Evolutionary conservation across 140 eudicot genomes (phyloP).

Genomic region (Oenanthe javanica): DNA sequence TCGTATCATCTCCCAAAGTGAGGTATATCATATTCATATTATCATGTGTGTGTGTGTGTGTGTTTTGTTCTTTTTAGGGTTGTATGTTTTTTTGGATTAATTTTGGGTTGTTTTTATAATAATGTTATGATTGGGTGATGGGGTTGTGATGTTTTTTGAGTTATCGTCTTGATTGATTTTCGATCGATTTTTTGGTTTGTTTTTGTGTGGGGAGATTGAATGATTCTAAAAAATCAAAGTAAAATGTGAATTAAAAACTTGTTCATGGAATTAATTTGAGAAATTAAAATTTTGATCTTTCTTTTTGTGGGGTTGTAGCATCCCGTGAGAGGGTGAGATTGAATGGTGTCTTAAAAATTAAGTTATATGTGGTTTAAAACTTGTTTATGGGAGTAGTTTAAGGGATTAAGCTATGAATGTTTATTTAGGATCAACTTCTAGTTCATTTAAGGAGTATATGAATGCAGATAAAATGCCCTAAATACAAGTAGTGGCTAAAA

Average conservation of each 20-base stretch:
- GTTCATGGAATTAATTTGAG: not conserved
- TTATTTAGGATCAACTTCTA: not conserved
- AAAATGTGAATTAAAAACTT: not conserved
- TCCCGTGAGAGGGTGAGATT: too few relatives aligned
- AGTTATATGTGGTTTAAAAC: too few relatives aligned
- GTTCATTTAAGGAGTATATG: not conserved
- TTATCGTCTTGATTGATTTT: not conserved
- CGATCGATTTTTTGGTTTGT: not conserved
- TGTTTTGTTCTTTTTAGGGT: not conserved
- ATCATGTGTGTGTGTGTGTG: not conserved
- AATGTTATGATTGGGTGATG: not conserved
- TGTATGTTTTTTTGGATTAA: not conserved
- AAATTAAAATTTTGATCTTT: too few relatives aligned
- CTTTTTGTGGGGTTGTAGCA: too few relatives aligned
- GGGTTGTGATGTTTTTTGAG: not conserved
- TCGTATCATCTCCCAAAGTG: slow-evolving; percentile 32
- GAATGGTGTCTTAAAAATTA: too few relatives aligned
- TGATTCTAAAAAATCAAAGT: too few relatives aligned
- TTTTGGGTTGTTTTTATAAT: not conserved
- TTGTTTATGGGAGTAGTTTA: too few relatives aligned
- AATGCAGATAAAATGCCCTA: not conserved
- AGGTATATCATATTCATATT: not conserved
- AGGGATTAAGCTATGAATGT: too few relatives aligned
- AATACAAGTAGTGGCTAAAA: not conserved
- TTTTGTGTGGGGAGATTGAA: too few relatives aligned